These are phyloP conservation scores for Athelia sp. DNA, from an alignment of 1,284 basidiomycete species.

Conservation along the genomic window DNA sequence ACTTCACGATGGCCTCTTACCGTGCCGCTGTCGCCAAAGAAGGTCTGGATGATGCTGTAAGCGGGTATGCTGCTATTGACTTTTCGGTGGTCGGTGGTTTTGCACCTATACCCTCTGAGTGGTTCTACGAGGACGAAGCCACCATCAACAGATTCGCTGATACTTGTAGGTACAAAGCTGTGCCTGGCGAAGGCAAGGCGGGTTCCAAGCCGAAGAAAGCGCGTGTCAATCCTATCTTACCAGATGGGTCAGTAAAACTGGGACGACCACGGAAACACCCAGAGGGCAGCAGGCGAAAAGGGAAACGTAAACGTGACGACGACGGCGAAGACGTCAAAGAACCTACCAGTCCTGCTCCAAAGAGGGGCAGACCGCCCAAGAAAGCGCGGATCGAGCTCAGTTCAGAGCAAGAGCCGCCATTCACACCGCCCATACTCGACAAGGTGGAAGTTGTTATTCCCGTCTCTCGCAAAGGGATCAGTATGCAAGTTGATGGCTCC, in stretches of 20 bases:
- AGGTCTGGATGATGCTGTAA: constrained; percentile 44
- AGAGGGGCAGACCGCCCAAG: background rate
- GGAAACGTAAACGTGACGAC: background rate
- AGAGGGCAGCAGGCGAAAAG: constrained; percentile 2
- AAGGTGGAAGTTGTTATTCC: no score
- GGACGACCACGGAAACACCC: constrained; percentile 33
- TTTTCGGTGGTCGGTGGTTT: constrained; percentile 51
- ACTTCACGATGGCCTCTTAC: constrained; percentile 66
- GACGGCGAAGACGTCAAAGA: constrained; percentile 7
- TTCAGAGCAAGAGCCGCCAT: background rate
- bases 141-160: constrained; percentile 37
- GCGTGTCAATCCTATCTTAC: constrained; percentile 34
- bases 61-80: constrained; percentile 40
- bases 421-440: no score
- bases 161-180: constrained; percentile 3
- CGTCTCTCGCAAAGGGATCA: no score
- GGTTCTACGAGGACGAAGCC: constrained; percentile 49
- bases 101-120: constrained; percentile 28
- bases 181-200: constrained; percentile 15
- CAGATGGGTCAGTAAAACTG: constrained; percentile 37
- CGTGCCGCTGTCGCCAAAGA: constrained; percentile 50
- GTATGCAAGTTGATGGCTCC: no score
- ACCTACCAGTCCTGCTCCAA: background rate
- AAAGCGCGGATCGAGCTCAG: background rate
- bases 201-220: constrained; percentile 17